phyloP scores from a whole-genome alignment of 139 green algal species.

The Tetraselmis striata region DNA sequence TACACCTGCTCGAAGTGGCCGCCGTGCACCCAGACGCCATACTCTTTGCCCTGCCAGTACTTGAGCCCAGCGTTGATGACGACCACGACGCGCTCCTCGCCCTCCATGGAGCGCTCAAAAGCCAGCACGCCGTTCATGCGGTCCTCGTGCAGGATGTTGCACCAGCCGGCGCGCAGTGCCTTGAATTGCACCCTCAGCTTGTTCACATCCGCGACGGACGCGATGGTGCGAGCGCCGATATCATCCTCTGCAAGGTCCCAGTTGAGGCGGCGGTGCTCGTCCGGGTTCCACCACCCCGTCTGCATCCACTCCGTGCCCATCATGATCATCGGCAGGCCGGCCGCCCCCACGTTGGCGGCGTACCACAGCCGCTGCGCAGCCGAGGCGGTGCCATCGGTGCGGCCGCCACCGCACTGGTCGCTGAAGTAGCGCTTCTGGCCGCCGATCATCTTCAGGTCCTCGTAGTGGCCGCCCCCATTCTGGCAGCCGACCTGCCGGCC shows the following conservation, averaged over 20 bases:
- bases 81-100: conserved; percentile 29
- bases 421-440: conserved; percentile 33
- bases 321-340: conserved; percentile 60
- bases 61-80: conserved; percentile 41
- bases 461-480: conserved; percentile 45
- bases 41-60: conserved; percentile 28
- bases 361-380: conserved; percentile 54
- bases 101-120: conserved; percentile 29
- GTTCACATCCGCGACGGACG: conserved; percentile 27
- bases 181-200: conserved; percentile 19
- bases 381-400: conserved; percentile 27
- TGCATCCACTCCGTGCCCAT: conserved; percentile 58
- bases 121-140: conserved; percentile 42
- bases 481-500: conserved; percentile 45
- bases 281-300: conserved; percentile 48
- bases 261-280: conserved; percentile 31
- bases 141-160: conserved; percentile 49
- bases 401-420: conserved; percentile 38
- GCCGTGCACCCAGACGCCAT: conserved; percentile 33
- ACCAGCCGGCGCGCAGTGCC: conserved; percentile 22
- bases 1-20: conserved; percentile 34
- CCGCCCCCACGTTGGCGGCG: conserved; percentile 38
- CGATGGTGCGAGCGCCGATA: conserved; percentile 24
- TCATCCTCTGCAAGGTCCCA: conserved; percentile 33
- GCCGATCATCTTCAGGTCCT: conserved; percentile 45